Evolutionary conservation across 2,329 filamentous ascomycete genomes (phyloP).

Genomic region (Pseudocercospora pini-densiflorae): DNA sequence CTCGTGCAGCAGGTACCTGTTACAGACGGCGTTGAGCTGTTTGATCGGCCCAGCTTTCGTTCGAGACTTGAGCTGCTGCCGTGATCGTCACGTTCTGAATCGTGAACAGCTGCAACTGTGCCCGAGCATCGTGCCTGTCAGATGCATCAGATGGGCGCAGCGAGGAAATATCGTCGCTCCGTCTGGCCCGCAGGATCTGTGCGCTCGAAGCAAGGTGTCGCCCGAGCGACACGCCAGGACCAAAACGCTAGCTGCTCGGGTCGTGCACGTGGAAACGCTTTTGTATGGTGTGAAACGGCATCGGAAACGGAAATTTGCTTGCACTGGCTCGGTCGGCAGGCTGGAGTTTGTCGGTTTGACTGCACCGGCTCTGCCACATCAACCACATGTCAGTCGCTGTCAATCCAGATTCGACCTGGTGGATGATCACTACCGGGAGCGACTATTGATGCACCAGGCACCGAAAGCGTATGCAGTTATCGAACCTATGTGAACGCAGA

Average conservation of each 20-base stretch:
- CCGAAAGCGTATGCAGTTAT: neutral
- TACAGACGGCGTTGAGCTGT: neutral
- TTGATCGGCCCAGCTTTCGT: neutral
- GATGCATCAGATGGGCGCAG: neutral
- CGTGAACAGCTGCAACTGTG: neutral
- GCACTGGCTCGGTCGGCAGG: neutral
- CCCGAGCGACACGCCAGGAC: neutral
- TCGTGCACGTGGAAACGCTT: neutral
- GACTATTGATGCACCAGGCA: neutral
- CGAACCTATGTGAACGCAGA: neutral
- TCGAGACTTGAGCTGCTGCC: slow-evolving; percentile 1
- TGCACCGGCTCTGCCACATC: neutral
- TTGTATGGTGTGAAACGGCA: neutral
- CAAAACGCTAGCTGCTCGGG: neutral
- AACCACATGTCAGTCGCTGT: slow-evolving; percentile 5
- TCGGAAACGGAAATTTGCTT: slow-evolving; percentile 1
- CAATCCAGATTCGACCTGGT: neutral
- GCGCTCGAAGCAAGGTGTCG: neutral
- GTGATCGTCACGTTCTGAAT: neutral
- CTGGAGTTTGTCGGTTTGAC: neutral
- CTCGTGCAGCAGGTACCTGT: neutral
- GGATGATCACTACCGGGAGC: neutral
- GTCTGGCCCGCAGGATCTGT: neutral
- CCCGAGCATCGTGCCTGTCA: neutral
- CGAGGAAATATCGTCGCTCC: neutral